Evolutionary conservation across 495 filamentous ascomycete genomes (phyloP).

Genomic region (Aspergillus cristatus): DNA sequence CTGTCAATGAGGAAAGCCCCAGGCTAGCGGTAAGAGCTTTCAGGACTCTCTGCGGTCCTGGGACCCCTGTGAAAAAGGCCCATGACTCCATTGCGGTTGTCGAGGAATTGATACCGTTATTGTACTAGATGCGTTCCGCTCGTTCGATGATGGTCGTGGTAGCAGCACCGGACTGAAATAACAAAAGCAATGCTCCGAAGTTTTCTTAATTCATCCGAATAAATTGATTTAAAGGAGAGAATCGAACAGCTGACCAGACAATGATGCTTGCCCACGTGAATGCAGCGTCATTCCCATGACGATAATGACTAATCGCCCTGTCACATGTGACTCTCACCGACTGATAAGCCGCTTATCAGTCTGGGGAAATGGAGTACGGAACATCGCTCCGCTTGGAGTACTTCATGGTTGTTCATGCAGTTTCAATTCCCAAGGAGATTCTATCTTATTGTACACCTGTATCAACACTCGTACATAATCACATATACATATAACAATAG

Average conservation of each 20-base stretch:
- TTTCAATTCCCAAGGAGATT: no score
- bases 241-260: not conserved
- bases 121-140: no score
- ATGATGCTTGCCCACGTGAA: slow-evolving; percentile 1
- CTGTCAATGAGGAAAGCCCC: slow-evolving; percentile 18
- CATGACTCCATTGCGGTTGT: slow-evolving; percentile 5
- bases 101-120: not conserved
- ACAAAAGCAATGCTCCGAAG: no score
- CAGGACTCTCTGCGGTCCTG: slow-evolving; percentile 35
- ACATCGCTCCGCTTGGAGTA: not conserved
- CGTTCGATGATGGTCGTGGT: no score
- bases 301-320: slow-evolving; percentile 7
- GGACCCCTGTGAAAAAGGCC: slow-evolving; percentile 17
- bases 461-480: slow-evolving; percentile 1
- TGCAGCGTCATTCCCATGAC: not conserved
- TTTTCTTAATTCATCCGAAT: no score
- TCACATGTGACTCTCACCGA: slow-evolving; percentile 4
- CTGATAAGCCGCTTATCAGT: slow-evolving; percentile 5
- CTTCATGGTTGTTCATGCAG: no score
- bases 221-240: no score
- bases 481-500: not conserved
- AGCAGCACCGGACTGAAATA: no score
- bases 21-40: slow-evolving; percentile 27
- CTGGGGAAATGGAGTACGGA: no score
- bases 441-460: no score